phyloP scores from a whole-genome alignment of 495 filamentous ascomycete species.

The Penicillium lividum region DNA sequence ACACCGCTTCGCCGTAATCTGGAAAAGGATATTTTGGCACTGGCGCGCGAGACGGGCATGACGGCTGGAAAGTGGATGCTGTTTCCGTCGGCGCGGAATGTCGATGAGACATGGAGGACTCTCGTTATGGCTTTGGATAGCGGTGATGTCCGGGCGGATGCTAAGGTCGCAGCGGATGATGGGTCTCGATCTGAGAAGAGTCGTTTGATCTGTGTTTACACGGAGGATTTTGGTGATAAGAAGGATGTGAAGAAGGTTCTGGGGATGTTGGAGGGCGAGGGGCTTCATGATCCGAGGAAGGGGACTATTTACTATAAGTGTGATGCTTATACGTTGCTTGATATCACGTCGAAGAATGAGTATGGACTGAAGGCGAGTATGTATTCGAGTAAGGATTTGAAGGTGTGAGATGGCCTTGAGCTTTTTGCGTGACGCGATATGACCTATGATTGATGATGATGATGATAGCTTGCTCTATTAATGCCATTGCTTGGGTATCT shows the following conservation, averaged over 20 bases:
- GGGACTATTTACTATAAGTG: conserved; percentile 75
- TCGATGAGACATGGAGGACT: conserved; percentile 63
- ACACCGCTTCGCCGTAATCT: conserved; percentile 50
- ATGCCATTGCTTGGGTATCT: conserved; percentile 11
- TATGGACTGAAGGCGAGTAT: conserved; percentile 64
- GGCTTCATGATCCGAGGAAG: conserved; percentile 50
- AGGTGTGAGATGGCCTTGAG: background rate
- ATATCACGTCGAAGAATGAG: conserved; percentile 63
- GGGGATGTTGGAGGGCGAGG: conserved; percentile 56
- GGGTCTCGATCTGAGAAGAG: conserved; percentile 26
- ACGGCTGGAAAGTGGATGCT: conserved; percentile 86
- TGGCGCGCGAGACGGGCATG: conserved; percentile 56
- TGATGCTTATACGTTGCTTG: conserved; percentile 76
- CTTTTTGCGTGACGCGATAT: background rate
- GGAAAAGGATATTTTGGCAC: conserved; percentile 52
- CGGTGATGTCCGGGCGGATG: conserved; percentile 64
- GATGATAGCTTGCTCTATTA: background rate
- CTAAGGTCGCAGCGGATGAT: conserved; percentile 68
- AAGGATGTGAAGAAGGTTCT: conserved; percentile 69
- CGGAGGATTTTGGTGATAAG: conserved; percentile 66
- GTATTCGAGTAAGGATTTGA: conserved; percentile 42
- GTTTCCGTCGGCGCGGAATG: conserved; percentile 56
- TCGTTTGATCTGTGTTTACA: conserved; percentile 75
- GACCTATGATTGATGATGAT: conserved; percentile 4
- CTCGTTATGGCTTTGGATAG: conserved; percentile 63